A percentile compares a stretch with the other conserved stretches of the same genome.
These are phyloP conservation scores for Microcera coccophila DNA, from an alignment of 2,329 filamentous ascomycete species.

Conservation along the genomic window DNA sequence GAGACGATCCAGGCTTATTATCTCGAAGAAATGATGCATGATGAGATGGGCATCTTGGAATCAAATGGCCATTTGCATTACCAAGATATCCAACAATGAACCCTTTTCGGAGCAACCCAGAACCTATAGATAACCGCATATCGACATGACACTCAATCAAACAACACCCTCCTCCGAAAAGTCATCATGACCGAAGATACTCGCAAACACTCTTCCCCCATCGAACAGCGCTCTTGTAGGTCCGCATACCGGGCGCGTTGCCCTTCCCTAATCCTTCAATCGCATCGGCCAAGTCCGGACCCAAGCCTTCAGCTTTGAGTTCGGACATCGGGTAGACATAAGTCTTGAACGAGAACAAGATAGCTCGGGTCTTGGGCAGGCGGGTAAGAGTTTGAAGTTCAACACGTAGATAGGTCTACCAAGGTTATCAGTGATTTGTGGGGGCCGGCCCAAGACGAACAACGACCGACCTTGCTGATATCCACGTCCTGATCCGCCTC, in stretches of 20 bases:
- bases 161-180: no score
- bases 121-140: no score
- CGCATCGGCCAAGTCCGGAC: slow-evolving; percentile 45
- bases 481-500: slow-evolving; percentile 37
- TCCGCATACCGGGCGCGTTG: slow-evolving; percentile 52
- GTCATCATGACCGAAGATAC: slow-evolving; percentile 40
- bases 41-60: no score
- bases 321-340: slow-evolving; percentile 47
- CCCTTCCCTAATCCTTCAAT: slow-evolving; percentile 49
- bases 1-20: no score
- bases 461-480: slow-evolving; percentile 32
- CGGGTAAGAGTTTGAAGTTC: slow-evolving; percentile 52
- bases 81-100: no score
- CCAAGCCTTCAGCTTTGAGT: slow-evolving; percentile 48
- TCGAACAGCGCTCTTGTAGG: slow-evolving; percentile 47
- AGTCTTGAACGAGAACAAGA: slow-evolving; percentile 56
- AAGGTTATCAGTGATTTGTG: background rate
- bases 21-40: no score
- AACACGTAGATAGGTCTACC: slow-evolving; percentile 39
- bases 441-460: background rate
- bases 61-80: no score
- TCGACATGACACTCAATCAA: no score
- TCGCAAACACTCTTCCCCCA: slow-evolving; percentile 47
- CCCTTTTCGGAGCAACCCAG: no score
- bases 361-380: slow-evolving; percentile 42